Evolutionary conservation across 2,329 filamentous ascomycete species (phyloP).

Genomic region (Thelonectria blattea): DNA sequence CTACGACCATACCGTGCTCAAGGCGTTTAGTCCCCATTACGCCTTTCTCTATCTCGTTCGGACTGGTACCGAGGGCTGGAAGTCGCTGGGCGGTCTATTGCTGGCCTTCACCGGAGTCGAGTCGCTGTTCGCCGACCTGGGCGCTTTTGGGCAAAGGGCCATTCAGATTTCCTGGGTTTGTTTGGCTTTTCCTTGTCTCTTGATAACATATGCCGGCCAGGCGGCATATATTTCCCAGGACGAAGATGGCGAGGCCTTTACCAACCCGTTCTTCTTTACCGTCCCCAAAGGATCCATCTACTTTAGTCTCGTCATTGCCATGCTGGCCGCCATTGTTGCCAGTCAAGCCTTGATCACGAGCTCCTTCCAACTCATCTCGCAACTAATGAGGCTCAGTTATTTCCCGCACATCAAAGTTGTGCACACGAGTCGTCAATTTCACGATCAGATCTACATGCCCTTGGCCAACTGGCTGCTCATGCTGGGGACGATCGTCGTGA

Average conservation of each 20-base stretch:
- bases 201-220: slow-evolving; percentile 74
- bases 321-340: slow-evolving; percentile 75
- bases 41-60: slow-evolving; percentile 66
- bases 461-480: slow-evolving; percentile 79
- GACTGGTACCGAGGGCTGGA: slow-evolving; percentile 67
- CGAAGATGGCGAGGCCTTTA: slow-evolving; percentile 50
- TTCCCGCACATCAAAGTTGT: slow-evolving; percentile 78
- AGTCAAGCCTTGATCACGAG: slow-evolving; percentile 81
- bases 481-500: slow-evolving; percentile 76
- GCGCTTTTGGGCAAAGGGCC: slow-evolving; percentile 72
- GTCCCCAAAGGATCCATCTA: slow-evolving; percentile 72
- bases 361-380: slow-evolving; percentile 71
- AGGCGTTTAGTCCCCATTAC: slow-evolving; percentile 64
- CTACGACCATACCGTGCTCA: slow-evolving; percentile 60
- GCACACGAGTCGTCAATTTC: slow-evolving; percentile 72
- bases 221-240: slow-evolving; percentile 71
- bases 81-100: slow-evolving; percentile 71
- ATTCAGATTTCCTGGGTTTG: slow-evolving; percentile 77
- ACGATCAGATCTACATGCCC: slow-evolving; percentile 79
- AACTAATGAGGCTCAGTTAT: slow-evolving; percentile 74
- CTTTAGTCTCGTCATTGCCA: slow-evolving; percentile 70
- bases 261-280: slow-evolving; percentile 77
- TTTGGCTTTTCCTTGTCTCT: slow-evolving; percentile 69
- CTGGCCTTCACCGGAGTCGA: slow-evolving; percentile 81
- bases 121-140: slow-evolving; percentile 78